phyloP scores from a whole-genome alignment of 1,284 basidiomycete species.

The Tetrapyrgos nigripes region DNA sequence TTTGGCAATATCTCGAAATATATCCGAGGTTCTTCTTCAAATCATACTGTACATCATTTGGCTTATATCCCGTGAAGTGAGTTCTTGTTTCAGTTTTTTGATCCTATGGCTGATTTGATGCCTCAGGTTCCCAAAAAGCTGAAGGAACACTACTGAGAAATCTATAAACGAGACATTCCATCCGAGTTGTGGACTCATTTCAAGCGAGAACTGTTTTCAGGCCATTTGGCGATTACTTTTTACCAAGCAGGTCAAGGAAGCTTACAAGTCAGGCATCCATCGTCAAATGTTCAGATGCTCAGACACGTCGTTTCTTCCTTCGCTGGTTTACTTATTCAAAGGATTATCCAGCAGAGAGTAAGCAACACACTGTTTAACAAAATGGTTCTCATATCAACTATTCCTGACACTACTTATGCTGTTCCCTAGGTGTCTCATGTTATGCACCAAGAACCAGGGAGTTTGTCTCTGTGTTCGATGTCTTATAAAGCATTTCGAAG shows the following conservation, averaged over 20 bases:
- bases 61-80: conserved; percentile 7
- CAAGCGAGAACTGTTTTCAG: conserved; percentile 38
- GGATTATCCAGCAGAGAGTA: conserved; percentile 45
- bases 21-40: conserved; percentile 19
- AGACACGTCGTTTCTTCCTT: conserved; percentile 29
- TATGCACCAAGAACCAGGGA: no score
- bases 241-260: conserved; percentile 32
- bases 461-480: no score
- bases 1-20: conserved; percentile 37
- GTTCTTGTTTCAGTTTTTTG: conserved; percentile 6
- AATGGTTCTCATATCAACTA: no score
- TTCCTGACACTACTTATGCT: no score
- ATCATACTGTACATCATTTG: conserved; percentile 26
- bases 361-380: no score
- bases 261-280: conserved; percentile 37
- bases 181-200: conserved; percentile 29
- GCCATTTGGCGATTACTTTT: conserved; percentile 34
- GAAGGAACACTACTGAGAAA: conserved; percentile 25
- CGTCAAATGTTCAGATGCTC: conserved; percentile 34
- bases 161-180: conserved; percentile 20
- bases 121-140: conserved; percentile 26
- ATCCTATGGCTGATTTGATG: background rate
- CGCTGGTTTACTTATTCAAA: conserved; percentile 38
- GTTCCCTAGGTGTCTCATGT: no score
- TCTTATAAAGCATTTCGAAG: no score